phyloP scores from a whole-genome alignment of 805 yeast species.

The Cyberlindnera saturnus region DNA sequence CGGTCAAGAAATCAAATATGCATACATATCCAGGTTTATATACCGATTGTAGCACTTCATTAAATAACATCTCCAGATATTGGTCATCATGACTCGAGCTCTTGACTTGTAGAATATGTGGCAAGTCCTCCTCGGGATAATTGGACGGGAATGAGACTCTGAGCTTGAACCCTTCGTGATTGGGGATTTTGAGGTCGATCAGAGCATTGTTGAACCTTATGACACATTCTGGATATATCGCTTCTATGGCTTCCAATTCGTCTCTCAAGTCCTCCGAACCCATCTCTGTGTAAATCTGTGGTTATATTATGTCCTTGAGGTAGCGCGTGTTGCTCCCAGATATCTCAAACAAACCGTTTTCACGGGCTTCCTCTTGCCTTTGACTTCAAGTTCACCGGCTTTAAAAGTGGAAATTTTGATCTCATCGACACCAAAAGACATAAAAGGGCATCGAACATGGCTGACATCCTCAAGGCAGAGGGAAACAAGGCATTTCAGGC shows the following conservation, averaged over 20 bases:
- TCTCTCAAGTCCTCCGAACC: conserved; percentile 48
- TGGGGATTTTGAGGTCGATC: conserved; percentile 50
- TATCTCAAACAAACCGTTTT: too few relatives aligned
- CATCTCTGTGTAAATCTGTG: background rate
- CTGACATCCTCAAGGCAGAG: conserved; percentile 24
- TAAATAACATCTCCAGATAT: conserved; percentile 42
- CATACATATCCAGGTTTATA: conserved; percentile 64
- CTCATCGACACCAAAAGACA: background rate
- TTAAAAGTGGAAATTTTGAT: background rate
- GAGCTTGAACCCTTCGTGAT: conserved; percentile 53
- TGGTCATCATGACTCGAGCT: conserved; percentile 32
- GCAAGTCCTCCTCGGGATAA: conserved; percentile 61
- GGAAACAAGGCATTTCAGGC: conserved; percentile 51
- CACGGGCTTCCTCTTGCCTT: too few relatives aligned
- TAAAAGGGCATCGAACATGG: conserved; percentile 11
- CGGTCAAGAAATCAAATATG: conserved; percentile 70
- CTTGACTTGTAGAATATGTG: conserved; percentile 56
- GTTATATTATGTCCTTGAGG: too few relatives aligned
- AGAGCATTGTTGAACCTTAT: conserved; percentile 28
- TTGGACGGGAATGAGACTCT: conserved; percentile 63
- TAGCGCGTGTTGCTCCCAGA: too few relatives aligned
- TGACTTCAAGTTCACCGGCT: too few relatives aligned
- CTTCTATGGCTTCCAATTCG: conserved; percentile 78
- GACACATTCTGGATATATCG: conserved; percentile 72
- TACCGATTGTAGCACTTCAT: conserved; percentile 45